A percentile compares a stretch with the other conserved stretches of the same genome.
Conservation (phyloP, 1,139 yeast species). For the Taphrina flavorubra region DNA sequence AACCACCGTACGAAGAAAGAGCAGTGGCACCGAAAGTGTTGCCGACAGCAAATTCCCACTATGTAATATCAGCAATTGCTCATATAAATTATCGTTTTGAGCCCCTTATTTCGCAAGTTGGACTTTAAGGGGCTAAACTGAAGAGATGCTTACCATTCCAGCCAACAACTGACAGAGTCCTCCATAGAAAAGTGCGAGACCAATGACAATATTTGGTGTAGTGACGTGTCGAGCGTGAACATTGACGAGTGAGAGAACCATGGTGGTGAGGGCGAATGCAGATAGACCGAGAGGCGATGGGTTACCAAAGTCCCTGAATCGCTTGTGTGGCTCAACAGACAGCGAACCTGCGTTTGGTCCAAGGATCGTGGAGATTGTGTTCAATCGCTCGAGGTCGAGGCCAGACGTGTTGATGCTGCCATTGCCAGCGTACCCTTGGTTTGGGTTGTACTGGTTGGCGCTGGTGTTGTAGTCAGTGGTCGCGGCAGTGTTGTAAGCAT, state of each 20-base stretch:
- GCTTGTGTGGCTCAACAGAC: slow-evolving; percentile 53
- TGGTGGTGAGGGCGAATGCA: slow-evolving; percentile 84
- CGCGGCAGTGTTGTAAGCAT: slow-evolving; percentile 23
- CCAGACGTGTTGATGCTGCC: slow-evolving; percentile 33
- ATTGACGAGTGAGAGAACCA: slow-evolving; percentile 72
- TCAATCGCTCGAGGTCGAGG: slow-evolving; percentile 33
- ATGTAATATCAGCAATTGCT: neutral
- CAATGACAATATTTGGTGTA: slow-evolving; percentile 64
- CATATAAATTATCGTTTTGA: too few relatives aligned
- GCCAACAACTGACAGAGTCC: slow-evolving; percentile 78
- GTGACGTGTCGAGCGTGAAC: slow-evolving; percentile 66
- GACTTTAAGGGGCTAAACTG: too few relatives aligned
- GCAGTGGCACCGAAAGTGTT: slow-evolving; percentile 93
- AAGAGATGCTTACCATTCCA: slow-evolving; percentile 55
- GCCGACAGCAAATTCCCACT: slow-evolving; percentile 68
- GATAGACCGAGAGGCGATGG: slow-evolving; percentile 87
- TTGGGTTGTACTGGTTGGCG: slow-evolving; percentile 38
- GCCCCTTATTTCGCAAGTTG: too few relatives aligned
- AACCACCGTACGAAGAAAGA: slow-evolving; percentile 79
- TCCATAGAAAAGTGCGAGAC: slow-evolving; percentile 82
- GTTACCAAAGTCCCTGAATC: slow-evolving; percentile 78
- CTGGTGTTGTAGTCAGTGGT: slow-evolving; percentile 22
- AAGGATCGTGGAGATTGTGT: slow-evolving; percentile 39
- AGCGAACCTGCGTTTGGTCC: slow-evolving; percentile 42
- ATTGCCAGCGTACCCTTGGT: slow-evolving; percentile 25